Conservation (phyloP, 2,329 filamentous ascomycete genomes). For the Juglanconis oblonga region DNA sequence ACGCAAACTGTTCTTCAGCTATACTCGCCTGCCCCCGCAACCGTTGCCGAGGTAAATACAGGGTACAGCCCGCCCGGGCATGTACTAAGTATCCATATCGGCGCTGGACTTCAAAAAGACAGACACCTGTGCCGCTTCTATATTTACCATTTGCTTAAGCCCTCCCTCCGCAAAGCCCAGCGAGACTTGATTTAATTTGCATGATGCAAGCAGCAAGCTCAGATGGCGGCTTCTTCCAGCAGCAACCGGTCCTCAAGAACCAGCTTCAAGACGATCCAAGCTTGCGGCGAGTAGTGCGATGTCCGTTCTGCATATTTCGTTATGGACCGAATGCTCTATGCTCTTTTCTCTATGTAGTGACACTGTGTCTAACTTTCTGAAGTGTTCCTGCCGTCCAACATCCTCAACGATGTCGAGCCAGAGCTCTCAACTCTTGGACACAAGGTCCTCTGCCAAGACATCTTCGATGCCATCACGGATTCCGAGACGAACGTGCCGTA, state of each 20-base stretch:
- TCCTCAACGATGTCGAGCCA: conserved; percentile 37
- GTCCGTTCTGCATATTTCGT: conserved; percentile 31
- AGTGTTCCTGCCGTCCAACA: conserved; percentile 48
- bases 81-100: too few relatives aligned
- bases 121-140: neutral
- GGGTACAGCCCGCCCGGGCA: too few relatives aligned
- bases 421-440: conserved; percentile 48
- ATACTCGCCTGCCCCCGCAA: too few relatives aligned
- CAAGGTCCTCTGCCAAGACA: conserved; percentile 49
- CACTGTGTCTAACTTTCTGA: neutral
- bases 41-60: too few relatives aligned
- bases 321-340: neutral
- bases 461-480: conserved; percentile 59
- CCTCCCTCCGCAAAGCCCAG: too few relatives aligned
- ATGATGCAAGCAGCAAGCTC: conserved; percentile 43
- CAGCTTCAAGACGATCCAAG: conserved; percentile 55
- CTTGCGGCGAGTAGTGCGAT: conserved; percentile 48
- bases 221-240: conserved; percentile 55
- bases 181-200: neutral
- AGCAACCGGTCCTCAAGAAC: conserved; percentile 48
- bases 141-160: neutral
- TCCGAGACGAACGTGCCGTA: conserved; percentile 64
- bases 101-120: too few relatives aligned
- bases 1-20: too few relatives aligned
- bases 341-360: neutral